Conservation (phyloP, 345 rosid genomes). For the Gossypium thurberi region DNA sequence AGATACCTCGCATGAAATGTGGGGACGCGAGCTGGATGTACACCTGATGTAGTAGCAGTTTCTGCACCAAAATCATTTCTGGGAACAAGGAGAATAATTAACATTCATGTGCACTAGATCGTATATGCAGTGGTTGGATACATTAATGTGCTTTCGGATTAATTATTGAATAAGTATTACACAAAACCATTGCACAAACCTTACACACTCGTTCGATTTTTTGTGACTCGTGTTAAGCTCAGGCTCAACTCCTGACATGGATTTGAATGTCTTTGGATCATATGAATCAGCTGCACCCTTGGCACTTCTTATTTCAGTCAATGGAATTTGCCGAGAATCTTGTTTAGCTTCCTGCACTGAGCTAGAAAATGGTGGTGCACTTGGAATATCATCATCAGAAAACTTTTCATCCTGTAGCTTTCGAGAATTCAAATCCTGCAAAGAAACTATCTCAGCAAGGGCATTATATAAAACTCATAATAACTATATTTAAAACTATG, state of each 20-base stretch:
- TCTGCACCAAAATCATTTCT: conserved; percentile 52
- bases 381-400: conserved; percentile 57
- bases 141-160: not conserved
- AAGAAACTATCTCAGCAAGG: conserved; percentile 1
- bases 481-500: not conserved
- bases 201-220: conserved; percentile 39
- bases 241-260: conserved; percentile 23
- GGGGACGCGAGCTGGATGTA: conserved; percentile 69
- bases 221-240: conserved; percentile 34
- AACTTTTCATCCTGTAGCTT: conserved; percentile 27
- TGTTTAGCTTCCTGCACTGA: conserved; percentile 46
- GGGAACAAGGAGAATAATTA: conserved; percentile 13
- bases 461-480: not conserved
- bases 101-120: not conserved
- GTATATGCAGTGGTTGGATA: not conserved
- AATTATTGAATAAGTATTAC: not conserved
- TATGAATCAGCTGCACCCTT: conserved; percentile 11
- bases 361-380: conserved; percentile 81
- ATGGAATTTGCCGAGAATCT: conserved; percentile 22
- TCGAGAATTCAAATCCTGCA: conserved; percentile 41
- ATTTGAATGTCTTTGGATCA: conserved; percentile 24
- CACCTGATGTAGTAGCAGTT: conserved; percentile 38
- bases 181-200: conserved; percentile 35
- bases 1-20: conserved; percentile 87
- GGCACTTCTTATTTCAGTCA: conserved; percentile 18